Conservation (phyloP, 768 basidiomycete species). For the Holtermanniella nyarrowii region DNA sequence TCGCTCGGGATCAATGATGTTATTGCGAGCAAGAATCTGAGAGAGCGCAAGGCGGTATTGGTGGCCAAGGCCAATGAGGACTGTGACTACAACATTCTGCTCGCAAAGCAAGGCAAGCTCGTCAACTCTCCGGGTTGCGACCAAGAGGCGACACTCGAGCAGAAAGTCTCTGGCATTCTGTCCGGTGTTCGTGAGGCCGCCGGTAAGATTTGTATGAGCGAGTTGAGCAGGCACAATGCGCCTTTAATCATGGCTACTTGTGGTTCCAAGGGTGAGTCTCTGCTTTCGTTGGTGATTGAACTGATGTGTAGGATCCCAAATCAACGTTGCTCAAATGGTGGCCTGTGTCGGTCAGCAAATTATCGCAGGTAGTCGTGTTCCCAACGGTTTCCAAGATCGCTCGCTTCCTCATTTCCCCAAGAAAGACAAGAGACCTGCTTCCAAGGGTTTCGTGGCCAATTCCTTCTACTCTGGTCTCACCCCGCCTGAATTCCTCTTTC, state of each 20-base stretch:
- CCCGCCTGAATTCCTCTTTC: conserved; percentile 95
- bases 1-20: conserved; percentile 98
- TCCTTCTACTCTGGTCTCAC: conserved; percentile 87
- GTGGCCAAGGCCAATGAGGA: conserved; percentile 81
- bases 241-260: conserved; percentile 98
- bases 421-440: conserved; percentile 88
- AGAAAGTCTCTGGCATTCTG: conserved; percentile 82
- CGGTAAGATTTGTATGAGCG: conserved; percentile 95
- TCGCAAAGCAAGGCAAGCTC: conserved; percentile 79
- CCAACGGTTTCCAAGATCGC: conserved; percentile 96
- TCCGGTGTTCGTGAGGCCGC: conserved; percentile 94
- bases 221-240: conserved; percentile 93
- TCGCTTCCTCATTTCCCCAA: conserved; percentile 98
- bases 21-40: conserved; percentile 80
- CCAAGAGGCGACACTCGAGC: conserved; percentile 92
- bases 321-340: conserved; percentile 99
- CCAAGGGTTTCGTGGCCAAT: conserved; percentile 96
- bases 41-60: conserved; percentile 66
- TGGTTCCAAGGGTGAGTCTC: conserved; percentile 78
- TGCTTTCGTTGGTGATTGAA: conserved; percentile 20
- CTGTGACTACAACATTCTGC: conserved; percentile 75
- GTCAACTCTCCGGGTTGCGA: conserved; percentile 97
- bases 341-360: conserved; percentile 99
- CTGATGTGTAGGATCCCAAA: conserved; percentile 69
- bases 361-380: conserved; percentile 94